These are phyloP conservation scores for Botrytis squamosa DNA, from an alignment of 2,329 filamentous ascomycete species.

Conservation along the genomic window DNA sequence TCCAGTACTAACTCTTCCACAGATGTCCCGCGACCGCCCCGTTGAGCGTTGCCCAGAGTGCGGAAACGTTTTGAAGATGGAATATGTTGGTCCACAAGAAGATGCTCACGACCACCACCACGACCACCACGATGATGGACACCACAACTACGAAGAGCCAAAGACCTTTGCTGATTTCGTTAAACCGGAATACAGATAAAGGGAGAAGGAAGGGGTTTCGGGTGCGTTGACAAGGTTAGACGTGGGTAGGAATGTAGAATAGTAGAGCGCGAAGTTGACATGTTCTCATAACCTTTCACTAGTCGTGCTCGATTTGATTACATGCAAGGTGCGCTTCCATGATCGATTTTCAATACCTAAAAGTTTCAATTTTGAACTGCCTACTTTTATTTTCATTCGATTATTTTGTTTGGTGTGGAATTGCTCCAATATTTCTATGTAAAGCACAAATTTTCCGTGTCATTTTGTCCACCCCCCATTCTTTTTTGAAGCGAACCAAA, in stretches of 20 bases:
- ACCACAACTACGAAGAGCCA: constrained; percentile 70
- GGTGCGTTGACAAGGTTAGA: neutral
- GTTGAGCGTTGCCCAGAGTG: constrained; percentile 96
- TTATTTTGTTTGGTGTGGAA: constrained; percentile 13
- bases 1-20: neutral
- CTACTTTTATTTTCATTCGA: constrained; percentile 1
- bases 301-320: constrained; percentile 9
- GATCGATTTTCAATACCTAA: constrained; percentile 2
- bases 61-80: constrained; percentile 95
- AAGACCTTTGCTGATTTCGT: constrained; percentile 97
- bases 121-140: constrained; percentile 47
- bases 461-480: constrained; percentile 12
- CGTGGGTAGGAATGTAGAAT: constrained; percentile 10
- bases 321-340: constrained; percentile 2
- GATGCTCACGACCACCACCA: constrained; percentile 58
- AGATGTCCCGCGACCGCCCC: constrained; percentile 87
- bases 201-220: neutral
- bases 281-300: constrained; percentile 3
- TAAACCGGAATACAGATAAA: constrained; percentile 88
- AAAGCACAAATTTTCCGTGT: constrained; percentile 10
- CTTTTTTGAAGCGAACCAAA: constrained; percentile 16
- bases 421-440: constrained; percentile 15
- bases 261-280: constrained; percentile 18
- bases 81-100: constrained; percentile 83
- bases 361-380: neutral